Percentiles rank a stretch among this genome's conserved stretches.
Evolutionary conservation across 1,284 basidiomycete genomes (phyloP).

Genomic region (Ceratorhiza oryzae-sativae): DNA sequence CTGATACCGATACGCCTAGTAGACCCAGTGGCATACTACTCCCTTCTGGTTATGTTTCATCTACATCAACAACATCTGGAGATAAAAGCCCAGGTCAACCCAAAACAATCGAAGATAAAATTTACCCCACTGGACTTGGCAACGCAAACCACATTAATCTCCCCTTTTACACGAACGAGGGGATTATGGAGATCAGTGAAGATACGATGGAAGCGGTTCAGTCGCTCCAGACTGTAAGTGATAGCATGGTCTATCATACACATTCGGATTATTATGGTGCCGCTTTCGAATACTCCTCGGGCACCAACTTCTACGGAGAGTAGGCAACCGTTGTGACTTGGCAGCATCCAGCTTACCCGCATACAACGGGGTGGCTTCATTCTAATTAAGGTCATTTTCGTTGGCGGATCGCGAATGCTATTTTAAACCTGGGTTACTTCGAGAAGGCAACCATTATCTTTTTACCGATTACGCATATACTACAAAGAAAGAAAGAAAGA

Average conservation of each 20-base stretch:
- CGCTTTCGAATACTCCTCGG: not conserved
- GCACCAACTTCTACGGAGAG: not conserved
- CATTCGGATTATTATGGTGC: not conserved
- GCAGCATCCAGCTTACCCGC: too few relatives aligned
- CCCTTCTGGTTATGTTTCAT: not conserved
- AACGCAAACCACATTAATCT: not conserved
- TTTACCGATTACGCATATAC: not conserved
- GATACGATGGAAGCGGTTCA: not conserved
- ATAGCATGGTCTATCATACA: not conserved
- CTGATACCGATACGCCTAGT: too few relatives aligned
- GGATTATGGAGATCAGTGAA: constrained; percentile 16
- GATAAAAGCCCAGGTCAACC: not conserved
- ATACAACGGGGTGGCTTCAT: too few relatives aligned
- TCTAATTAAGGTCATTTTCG: too few relatives aligned
- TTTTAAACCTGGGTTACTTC: too few relatives aligned
- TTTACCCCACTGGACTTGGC: not conserved
- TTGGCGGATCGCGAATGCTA: too few relatives aligned
- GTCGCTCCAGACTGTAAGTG: not conserved
- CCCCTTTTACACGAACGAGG: not conserved
- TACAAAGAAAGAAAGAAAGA: not conserved
- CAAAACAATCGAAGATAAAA: not conserved
- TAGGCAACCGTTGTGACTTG: too few relatives aligned
- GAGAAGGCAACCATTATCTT: not conserved
- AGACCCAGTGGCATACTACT: not conserved
- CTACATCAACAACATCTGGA: not conserved